Conservation (phyloP, 228 moss, liverwort and hornwort genomes). For the Sphagnum magellanicum region DNA sequence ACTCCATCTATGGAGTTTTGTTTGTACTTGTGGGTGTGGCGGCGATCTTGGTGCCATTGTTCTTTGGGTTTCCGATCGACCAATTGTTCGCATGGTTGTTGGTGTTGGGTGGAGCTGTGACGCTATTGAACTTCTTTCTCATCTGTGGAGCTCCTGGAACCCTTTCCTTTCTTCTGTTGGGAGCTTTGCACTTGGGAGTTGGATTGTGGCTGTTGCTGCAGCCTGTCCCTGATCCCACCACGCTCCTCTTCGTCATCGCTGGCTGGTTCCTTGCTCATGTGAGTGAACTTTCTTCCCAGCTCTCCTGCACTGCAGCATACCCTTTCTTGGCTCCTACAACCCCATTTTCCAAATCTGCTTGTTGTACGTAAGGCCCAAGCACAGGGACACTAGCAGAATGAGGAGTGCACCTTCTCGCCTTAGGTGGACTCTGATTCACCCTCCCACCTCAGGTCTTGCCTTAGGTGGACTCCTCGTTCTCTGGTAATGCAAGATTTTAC, state of each 20-base stretch:
- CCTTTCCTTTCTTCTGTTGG: slow-evolving; percentile 59
- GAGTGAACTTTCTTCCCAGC: too few relatives aligned
- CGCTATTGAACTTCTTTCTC: slow-evolving; percentile 72
- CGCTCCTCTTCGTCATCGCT: slow-evolving; percentile 48
- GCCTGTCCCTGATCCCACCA: slow-evolving; percentile 24
- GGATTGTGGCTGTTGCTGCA: slow-evolving; percentile 58
- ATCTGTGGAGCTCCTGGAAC: slow-evolving; percentile 91
- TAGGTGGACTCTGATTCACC: too few relatives aligned
- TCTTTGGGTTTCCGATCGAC: slow-evolving; percentile 35
- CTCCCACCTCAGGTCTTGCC: too few relatives aligned
- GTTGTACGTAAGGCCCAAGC: too few relatives aligned
- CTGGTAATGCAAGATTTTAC: too few relatives aligned
- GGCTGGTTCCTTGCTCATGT: slow-evolving; percentile 80
- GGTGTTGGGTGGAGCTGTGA: slow-evolving; percentile 55
- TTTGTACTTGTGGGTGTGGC: slow-evolving; percentile 46
- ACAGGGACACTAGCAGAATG: too few relatives aligned
- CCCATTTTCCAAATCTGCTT: too few relatives aligned
- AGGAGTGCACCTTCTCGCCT: too few relatives aligned
- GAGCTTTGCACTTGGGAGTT: slow-evolving; percentile 58
- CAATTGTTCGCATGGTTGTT: slow-evolving; percentile 68
- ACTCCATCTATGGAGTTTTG: slow-evolving; percentile 53
- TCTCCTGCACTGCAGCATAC: too few relatives aligned
- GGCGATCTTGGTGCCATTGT: slow-evolving; percentile 52
- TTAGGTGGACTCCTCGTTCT: too few relatives aligned
- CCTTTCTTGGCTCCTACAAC: too few relatives aligned